These are phyloP conservation scores for Murraya koenigii DNA, from an alignment of 345 rosid species.

Conservation along the genomic window DNA sequence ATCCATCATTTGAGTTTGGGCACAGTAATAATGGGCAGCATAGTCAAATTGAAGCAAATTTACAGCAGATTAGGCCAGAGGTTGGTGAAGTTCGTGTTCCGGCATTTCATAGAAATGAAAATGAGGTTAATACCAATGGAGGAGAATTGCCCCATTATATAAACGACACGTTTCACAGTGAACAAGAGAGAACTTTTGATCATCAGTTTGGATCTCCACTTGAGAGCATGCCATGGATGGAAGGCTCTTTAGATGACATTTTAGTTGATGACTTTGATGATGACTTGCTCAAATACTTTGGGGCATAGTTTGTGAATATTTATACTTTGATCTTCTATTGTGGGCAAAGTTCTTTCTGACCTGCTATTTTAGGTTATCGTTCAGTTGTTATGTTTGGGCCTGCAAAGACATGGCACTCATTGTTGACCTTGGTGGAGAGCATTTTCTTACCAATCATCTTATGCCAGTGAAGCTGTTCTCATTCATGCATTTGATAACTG, in stretches of 20 bases:
- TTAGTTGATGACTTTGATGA: slow-evolving; percentile 33
- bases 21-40: slow-evolving; percentile 40
- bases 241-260: slow-evolving; percentile 24
- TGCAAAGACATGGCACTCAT: slow-evolving; percentile 6
- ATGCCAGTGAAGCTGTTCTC: not conserved
- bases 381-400: not conserved
- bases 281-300: slow-evolving; percentile 35
- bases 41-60: slow-evolving; percentile 37
- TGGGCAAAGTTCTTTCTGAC: slow-evolving; percentile 22
- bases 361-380: not conserved
- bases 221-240: slow-evolving; percentile 35
- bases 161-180: slow-evolving; percentile 46
- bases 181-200: slow-evolving; percentile 57
- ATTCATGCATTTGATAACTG: slow-evolving; percentile 14
- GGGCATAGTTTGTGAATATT: slow-evolving; percentile 33
- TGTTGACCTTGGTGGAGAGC: slow-evolving; percentile 12
- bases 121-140: slow-evolving; percentile 30
- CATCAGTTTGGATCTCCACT: slow-evolving; percentile 57
- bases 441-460: not conserved
- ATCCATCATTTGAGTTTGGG: slow-evolving; percentile 46
- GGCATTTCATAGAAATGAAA: slow-evolving; percentile 37
- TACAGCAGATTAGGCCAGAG: slow-evolving; percentile 36
- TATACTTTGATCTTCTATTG: slow-evolving; percentile 24
- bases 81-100: slow-evolving; percentile 32
- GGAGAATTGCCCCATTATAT: slow-evolving; percentile 37